These are phyloP conservation scores for Ceratobasidium papillatum DNA, from an alignment of 1,284 basidiomycete species.

Conservation along the genomic window DNA sequence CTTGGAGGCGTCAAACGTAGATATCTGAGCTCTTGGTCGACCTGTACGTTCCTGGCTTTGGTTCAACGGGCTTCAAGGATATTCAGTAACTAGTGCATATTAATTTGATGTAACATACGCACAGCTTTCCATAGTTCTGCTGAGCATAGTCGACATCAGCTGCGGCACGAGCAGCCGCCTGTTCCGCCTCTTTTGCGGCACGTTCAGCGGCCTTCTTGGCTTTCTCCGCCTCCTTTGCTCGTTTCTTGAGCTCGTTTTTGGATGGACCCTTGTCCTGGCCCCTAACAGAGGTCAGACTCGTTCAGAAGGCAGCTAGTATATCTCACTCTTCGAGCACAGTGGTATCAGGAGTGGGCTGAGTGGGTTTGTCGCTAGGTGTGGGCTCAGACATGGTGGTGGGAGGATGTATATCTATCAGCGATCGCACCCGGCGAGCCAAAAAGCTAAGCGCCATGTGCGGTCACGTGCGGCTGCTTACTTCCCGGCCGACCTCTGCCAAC, in stretches of 20 bases:
- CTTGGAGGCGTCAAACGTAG: constrained; percentile 69
- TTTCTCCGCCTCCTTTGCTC: constrained; percentile 92
- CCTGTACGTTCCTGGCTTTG: constrained; percentile 79
- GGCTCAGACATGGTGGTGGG: constrained; percentile 43
- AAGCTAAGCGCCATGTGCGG: background rate
- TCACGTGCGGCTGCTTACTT: constrained; percentile 25
- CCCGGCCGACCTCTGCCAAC: background rate
- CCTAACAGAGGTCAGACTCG: constrained; percentile 5
- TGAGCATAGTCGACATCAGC: constrained; percentile 83
- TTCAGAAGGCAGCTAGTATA: background rate
- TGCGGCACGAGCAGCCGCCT: constrained; percentile 77
- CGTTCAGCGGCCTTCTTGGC: constrained; percentile 88
- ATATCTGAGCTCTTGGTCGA: constrained; percentile 65
- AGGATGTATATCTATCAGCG: constrained; percentile 26
- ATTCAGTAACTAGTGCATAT: background rate
- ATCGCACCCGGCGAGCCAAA: constrained; percentile 31
- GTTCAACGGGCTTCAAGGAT: constrained; percentile 69
- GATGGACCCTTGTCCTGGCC: constrained; percentile 61
- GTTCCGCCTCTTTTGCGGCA: constrained; percentile 79
- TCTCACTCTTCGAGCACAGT: constrained; percentile 8
- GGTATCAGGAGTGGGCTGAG: constrained; percentile 1
- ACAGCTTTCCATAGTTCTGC: constrained; percentile 86
- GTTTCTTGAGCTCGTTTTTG: constrained; percentile 94
- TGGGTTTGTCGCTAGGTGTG: background rate
- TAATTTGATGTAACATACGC: background rate